Evolutionary conservation across 257 asterid genomes (phyloP).

Genomic region (Solanum piurae): DNA sequence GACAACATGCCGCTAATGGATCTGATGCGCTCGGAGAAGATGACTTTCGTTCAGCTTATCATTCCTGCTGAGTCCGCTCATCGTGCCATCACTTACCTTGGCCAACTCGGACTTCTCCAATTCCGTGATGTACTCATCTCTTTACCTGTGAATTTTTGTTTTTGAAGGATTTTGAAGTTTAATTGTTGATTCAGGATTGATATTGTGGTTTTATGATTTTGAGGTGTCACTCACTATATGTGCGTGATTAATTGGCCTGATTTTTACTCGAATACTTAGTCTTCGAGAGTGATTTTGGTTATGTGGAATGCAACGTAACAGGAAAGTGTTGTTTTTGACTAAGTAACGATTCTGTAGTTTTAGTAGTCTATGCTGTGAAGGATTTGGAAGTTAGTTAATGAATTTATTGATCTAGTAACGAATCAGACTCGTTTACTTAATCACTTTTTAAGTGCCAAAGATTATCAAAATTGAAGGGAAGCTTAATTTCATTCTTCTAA

Average conservation of each 20-base stretch:
- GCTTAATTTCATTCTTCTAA: neutral
- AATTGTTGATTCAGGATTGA: neutral
- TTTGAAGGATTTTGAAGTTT: neutral
- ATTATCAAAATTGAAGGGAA: neutral
- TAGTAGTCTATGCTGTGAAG: neutral
- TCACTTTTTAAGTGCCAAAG: neutral
- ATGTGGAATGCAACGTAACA: neutral
- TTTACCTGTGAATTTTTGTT: neutral
- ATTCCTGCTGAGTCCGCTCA: conserved; percentile 95
- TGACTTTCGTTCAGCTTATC: conserved; percentile 82
- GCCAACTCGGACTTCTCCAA: conserved; percentile 89
- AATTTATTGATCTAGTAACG: neutral
- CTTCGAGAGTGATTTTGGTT: neutral
- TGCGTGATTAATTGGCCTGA: neutral
- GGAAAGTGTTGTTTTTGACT: neutral
- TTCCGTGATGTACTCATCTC: conserved; percentile 70
- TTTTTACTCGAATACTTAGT: neutral
- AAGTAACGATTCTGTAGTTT: neutral
- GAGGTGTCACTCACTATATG: neutral
- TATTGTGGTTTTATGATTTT: neutral
- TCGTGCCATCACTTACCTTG: conserved; percentile 89
- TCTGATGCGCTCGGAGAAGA: conserved; percentile 99
- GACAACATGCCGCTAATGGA: conserved; percentile 70
- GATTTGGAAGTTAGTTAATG: neutral
- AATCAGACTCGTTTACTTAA: neutral